phyloP scores from a whole-genome alignment of 176 grass and related monocot genomes.

The Phragmites australis region DNA sequence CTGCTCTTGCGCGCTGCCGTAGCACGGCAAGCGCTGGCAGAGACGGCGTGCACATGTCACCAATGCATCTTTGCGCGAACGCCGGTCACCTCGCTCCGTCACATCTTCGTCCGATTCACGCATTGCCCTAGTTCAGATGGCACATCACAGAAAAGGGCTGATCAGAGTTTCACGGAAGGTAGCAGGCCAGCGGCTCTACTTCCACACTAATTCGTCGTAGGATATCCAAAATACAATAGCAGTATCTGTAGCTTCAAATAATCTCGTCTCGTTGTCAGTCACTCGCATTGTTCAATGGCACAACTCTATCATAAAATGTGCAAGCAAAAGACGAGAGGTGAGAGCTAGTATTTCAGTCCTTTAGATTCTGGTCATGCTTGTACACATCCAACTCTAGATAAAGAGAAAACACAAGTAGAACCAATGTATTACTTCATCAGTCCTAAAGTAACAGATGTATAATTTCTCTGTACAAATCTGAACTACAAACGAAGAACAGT shows the following conservation, averaged over 20 bases:
- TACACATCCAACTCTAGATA: background rate
- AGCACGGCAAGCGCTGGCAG: background rate
- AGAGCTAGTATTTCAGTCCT: background rate
- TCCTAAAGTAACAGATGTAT: conserved; percentile 41
- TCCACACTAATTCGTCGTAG: background rate
- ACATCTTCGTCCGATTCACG: conserved; percentile 14
- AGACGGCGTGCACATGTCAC: background rate
- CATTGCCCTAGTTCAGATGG: conserved; percentile 24
- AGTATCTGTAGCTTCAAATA: background rate
- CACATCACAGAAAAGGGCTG: background rate
- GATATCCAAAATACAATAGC: no score
- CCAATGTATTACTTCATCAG: conserved; percentile 32
- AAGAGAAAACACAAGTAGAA: background rate
- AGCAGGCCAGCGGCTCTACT: background rate
- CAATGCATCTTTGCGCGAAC: background rate
- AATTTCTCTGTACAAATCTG: conserved; percentile 45
- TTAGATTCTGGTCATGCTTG: background rate
- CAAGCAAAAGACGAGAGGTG: background rate
- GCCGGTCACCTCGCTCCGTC: background rate
- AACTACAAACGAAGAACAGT: background rate
- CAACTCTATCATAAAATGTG: background rate
- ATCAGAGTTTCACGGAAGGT: conserved; percentile 1
- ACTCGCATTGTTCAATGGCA: background rate
- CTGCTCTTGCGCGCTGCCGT: background rate
- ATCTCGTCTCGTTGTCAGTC: background rate